Evolutionary conservation across 495 filamentous ascomycete species (phyloP).

Genomic region (Neurospora pannonica): DNA sequence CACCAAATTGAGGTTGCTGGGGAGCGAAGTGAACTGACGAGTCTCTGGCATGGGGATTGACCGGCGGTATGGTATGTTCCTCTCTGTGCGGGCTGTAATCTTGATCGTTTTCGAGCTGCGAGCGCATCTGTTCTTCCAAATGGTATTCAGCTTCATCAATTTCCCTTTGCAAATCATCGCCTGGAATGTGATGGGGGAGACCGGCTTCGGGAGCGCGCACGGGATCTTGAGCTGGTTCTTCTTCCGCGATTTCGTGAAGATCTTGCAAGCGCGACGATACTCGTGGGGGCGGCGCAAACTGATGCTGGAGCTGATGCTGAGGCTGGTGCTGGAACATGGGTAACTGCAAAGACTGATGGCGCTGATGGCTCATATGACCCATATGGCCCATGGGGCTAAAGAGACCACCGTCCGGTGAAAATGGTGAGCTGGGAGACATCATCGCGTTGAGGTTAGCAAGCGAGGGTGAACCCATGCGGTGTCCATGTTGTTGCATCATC

Average conservation of each 20-base stretch:
- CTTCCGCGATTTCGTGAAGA: conserved; percentile 45
- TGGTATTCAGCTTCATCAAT: conserved; percentile 82
- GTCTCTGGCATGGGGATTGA: conserved; percentile 23
- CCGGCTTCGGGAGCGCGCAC: conserved; percentile 39
- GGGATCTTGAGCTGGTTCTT: conserved; percentile 34
- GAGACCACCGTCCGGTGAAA: conserved; percentile 35
- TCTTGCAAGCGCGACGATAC: conserved; percentile 49
- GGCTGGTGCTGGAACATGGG: conserved; percentile 45
- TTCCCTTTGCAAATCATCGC: conserved; percentile 65
- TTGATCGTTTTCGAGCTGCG: conserved; percentile 59
- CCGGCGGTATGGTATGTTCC: conserved; percentile 20
- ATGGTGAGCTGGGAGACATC: conserved; percentile 43
- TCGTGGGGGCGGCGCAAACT: conserved; percentile 26
- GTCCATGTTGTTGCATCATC: conserved; percentile 41
- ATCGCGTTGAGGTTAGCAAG: conserved; percentile 38
- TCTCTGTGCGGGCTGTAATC: conserved; percentile 47
- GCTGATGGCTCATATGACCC: conserved; percentile 39
- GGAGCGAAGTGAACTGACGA: conserved; percentile 36
- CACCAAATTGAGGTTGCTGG: conserved; percentile 29
- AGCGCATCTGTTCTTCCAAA: conserved; percentile 61
- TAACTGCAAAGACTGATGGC: conserved; percentile 50
- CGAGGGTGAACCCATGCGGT: conserved; percentile 49
- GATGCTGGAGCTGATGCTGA: conserved; percentile 44
- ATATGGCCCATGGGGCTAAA: neutral
- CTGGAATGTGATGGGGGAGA: conserved; percentile 34